Base-by-base conservation (phyloP, 495 filamentous ascomycete species). In the Pseudomonodictys pantanalensis region DNA sequence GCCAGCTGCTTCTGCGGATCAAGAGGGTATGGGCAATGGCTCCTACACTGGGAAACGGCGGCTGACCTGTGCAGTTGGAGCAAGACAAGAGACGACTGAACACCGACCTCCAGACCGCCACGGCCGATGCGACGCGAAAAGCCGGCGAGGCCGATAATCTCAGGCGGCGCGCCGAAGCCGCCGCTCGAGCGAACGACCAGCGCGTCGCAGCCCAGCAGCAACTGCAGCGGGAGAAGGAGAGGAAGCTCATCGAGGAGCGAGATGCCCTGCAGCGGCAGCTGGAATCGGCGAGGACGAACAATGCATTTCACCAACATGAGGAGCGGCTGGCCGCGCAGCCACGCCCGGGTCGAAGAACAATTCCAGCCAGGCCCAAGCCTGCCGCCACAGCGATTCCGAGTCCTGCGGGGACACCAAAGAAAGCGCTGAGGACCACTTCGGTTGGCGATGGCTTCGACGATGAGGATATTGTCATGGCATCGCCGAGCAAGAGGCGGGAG, bases 381-480 rank as follows among this genome's bases (percentile, higher is more conserved):
- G 35, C 47, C 18, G 28, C 26, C 0, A 46, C 48, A n/a, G n/a
- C n/a, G n/a, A n/a, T n/a, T n/a, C n/a, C n/a, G 23, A 75, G 62
- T 46, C 73, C 74, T 2, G 73, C 73, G 0, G 71, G 74, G 1
- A 90, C 86, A 3, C 86, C 86, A 5, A 83, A 76, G 52, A 87
- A 84, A 68, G 70, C 69, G 15, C 47, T 51, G 23, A 81, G 75
- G 59, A 67, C 70, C n/a, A 73, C 81, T 10, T 77, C 79, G 0
- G 79, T 82, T 38, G 75, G 86, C 22, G 87, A 90, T 76, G 87
- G 87, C 23, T 90, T 90, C 63, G 83, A 87, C 44, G 85, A 90
- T 56, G 80, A 85, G 39, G 86, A 90, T 60, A 81, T 89, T 39
- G 68, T 79, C 23, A 71, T 81, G 55, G 65, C 77, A 7, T 86